phyloP scores from a whole-genome alignment of 306 rosid genomes.

The Clitoria ternatea region DNA sequence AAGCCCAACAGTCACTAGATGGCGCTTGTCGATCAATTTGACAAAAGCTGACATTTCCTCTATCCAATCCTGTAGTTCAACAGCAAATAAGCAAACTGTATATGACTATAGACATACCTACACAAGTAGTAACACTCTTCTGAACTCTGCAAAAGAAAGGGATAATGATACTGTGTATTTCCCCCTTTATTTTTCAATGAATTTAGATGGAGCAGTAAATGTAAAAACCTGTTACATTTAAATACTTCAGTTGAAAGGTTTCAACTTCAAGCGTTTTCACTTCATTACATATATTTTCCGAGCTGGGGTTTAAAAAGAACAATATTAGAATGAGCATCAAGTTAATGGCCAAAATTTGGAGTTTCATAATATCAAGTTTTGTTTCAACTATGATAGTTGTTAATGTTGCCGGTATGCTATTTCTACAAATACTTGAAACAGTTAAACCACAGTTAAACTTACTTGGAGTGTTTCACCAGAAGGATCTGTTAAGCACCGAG shows the following conservation, averaged over 20 bases:
- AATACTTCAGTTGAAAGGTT: neutral
- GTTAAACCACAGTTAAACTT: slow-evolving; percentile 33
- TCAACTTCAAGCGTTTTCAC: neutral
- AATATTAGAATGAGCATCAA: neutral
- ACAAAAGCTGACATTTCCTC: slow-evolving; percentile 95
- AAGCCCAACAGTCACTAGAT: slow-evolving; percentile 82
- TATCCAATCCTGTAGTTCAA: slow-evolving; percentile 81
- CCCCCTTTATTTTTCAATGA: neutral
- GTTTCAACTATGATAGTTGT: neutral
- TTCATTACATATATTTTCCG: neutral
- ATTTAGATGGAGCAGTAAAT: neutral
- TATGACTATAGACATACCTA: neutral
- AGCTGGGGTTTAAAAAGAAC: neutral
- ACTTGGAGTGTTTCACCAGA: slow-evolving; percentile 98
- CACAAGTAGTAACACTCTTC: neutral
- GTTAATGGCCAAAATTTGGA: neutral
- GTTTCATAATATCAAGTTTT: neutral
- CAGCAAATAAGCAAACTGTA: slow-evolving; percentile 23
- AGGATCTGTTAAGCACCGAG: slow-evolving; percentile 89
- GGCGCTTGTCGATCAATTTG: slow-evolving; percentile 86
- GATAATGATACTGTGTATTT: neutral
- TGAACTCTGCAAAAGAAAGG: neutral
- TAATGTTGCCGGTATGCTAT: neutral
- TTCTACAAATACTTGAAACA: neutral
- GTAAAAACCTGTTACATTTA: neutral